Base-by-base conservation (phyloP, 805 yeast species). In the Jamesozyma lodderae region DNA sequence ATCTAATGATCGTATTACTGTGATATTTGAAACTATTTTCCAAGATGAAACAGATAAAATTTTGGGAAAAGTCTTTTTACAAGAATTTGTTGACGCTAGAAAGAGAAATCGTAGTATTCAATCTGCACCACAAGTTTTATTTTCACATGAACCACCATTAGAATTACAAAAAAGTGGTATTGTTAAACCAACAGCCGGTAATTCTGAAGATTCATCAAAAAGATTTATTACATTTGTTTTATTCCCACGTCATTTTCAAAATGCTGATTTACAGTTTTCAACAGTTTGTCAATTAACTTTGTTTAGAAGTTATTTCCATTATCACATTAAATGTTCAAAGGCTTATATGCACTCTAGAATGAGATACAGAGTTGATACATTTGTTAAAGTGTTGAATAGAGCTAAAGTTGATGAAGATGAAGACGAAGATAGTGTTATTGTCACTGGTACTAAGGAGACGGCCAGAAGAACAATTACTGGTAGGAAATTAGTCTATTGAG, bases 321-420 rank as follows among this genome's bases (percentile, higher is more conserved):
- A 90, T 64, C 99, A 92, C 60, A 92, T 92, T 68, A 92, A 92
- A 67, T 90, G 96, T 63, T 87, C 96, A 44, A 92, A 92, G 70
- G 97, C 98, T 25, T 92, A 84, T 66, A 79, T 92, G 80, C 99
- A 92, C 64, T 86, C 95, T 36, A 80, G 99, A 70, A 92, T 92
- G 99, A 78, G 99, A 63, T 85, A 71, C 64, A 76, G 98, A 55
- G 97, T 92, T 18, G 79, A 82, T 50, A 92, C 94, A 53, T 92
- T 88, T 68, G 75, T 88, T 58, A 92, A 92, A 70, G 90, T 92
- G 23, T 77, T 92, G 65, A 92, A 92, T 68, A 75, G 99, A 57
- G 98, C 98, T 22, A 87, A 88, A 64, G 90, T 96, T 20, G 99
- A 92, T 53, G 82, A 77, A 41, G 81, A 77, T 15, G 92, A 81